Conservation (phyloP, 805 yeast species). For the Teunomyces lycoperdinae region DNA sequence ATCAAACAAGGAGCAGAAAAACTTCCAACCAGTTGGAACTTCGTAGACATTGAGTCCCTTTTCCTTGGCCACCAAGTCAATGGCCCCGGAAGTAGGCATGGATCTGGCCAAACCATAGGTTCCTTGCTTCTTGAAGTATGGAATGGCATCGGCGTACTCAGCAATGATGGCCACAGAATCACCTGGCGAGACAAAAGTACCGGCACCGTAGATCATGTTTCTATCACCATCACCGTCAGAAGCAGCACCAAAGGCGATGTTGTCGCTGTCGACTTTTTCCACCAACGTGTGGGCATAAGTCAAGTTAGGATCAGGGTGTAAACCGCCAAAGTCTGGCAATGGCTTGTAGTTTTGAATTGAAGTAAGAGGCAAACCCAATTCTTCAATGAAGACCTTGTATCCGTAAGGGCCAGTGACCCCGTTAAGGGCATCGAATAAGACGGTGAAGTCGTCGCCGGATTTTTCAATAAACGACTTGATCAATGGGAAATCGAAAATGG, state of each 20-base stretch:
- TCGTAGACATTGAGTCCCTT: slow-evolving; percentile 79
- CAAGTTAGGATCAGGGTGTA: slow-evolving; percentile 97
- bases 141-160: slow-evolving; percentile 83
- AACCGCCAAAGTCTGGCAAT: slow-evolving; percentile 90
- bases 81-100: slow-evolving; percentile 95
- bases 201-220: slow-evolving; percentile 96
- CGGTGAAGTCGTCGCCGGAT: slow-evolving; percentile 53
- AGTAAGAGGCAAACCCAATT: slow-evolving; percentile 69
- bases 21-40: slow-evolving; percentile 99
- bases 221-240: slow-evolving; percentile 99
- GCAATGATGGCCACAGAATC: slow-evolving; percentile 97
- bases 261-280: slow-evolving; percentile 73
- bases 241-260: slow-evolving; percentile 94
- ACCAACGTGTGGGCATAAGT: slow-evolving; percentile 91
- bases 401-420: slow-evolving; percentile 99
- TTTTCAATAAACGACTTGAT: slow-evolving; percentile 66
- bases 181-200: slow-evolving; percentile 95
- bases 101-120: slow-evolving; percentile 92
- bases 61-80: slow-evolving; percentile 82
- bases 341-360: slow-evolving; percentile 80
- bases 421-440: slow-evolving; percentile 84
- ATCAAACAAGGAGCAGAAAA: slow-evolving; percentile 93
- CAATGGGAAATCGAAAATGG: slow-evolving; percentile 81
- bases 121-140: slow-evolving; percentile 86
- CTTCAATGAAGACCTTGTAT: slow-evolving; percentile 74